Conservation (phyloP, 2,329 filamentous ascomycete species). For the Ustilaginoidea virens region DNA sequence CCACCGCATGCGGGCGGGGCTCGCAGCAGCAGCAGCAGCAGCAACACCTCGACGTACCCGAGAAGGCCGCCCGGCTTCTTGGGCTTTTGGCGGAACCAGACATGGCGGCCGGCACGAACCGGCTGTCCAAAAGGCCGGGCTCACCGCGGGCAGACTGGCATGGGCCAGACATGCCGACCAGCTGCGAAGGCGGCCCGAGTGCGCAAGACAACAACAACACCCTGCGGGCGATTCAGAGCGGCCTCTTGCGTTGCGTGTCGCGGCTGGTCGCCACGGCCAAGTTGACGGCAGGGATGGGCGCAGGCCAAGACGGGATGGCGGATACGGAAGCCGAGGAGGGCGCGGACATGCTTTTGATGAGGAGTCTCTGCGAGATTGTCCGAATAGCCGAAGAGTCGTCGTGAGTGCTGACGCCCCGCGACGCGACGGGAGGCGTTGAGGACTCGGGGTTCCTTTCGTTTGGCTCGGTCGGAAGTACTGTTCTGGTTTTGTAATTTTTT, state of each 20-base stretch:
- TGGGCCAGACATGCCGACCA: constrained; percentile 12
- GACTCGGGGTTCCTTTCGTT: not conserved
- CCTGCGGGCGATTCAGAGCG: constrained; percentile 30
- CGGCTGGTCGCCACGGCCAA: constrained; percentile 33
- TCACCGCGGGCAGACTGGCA: constrained; percentile 12
- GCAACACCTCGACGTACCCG: constrained; percentile 24
- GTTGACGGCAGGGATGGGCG: constrained; percentile 17
- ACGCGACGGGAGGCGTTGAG: too few relatives aligned
- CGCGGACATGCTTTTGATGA: constrained; percentile 21
- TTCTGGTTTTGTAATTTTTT: too few relatives aligned
- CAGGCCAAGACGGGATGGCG: constrained; percentile 14
- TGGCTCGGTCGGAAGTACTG: too few relatives aligned
- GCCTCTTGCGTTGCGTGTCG: constrained; percentile 33
- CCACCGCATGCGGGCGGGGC: constrained; percentile 9
- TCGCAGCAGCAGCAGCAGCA: constrained; percentile 14
- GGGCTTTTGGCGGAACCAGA: constrained; percentile 22
- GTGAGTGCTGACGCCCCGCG: too few relatives aligned
- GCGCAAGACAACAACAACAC: constrained; percentile 19
- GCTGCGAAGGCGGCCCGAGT: constrained; percentile 7
- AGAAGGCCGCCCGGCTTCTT: constrained; percentile 35
- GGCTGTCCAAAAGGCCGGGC: constrained; percentile 12
- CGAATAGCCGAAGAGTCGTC: constrained; percentile 18
- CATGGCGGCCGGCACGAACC: constrained; percentile 9
- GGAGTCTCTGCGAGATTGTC: constrained; percentile 27
- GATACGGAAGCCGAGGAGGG: constrained; percentile 17